Evolutionary conservation across 1,284 basidiomycete species (phyloP).

Genomic region (Austroboletus niveus): DNA sequence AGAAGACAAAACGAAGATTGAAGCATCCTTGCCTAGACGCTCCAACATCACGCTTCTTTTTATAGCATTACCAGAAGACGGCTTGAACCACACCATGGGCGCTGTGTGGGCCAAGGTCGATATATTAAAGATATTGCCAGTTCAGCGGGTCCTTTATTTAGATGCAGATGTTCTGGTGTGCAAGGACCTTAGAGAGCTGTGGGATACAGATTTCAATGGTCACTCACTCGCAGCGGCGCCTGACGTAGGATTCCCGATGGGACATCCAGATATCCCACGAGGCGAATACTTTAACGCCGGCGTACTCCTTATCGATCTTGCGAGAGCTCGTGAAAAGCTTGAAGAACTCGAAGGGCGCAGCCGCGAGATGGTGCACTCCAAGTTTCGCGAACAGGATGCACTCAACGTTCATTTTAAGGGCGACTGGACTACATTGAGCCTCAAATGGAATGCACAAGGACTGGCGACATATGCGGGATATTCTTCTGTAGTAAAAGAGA

Average conservation of each 20-base stretch:
- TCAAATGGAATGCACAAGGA: constrained; percentile 57
- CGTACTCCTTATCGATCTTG: constrained; percentile 50
- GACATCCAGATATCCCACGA: constrained; percentile 35
- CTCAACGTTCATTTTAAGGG: constrained; percentile 47
- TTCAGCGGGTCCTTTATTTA: constrained; percentile 51
- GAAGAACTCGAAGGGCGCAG: constrained; percentile 29
- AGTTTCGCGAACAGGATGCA: constrained; percentile 49
- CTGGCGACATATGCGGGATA: constrained; percentile 51
- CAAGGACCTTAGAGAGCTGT: constrained; percentile 40
- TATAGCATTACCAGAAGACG: constrained; percentile 35
- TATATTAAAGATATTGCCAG: constrained; percentile 43
- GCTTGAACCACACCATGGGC: constrained; percentile 33
- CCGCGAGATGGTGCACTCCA: constrained; percentile 28
- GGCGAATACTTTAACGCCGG: constrained; percentile 55
- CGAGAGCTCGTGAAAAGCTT: constrained; percentile 33
- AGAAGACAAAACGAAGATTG: constrained; percentile 37
- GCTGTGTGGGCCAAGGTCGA: constrained; percentile 52
- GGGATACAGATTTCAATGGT: constrained; percentile 44
- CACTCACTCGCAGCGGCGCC: constrained; percentile 42
- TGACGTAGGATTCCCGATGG: constrained; percentile 53
- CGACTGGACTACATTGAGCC: constrained; percentile 40
- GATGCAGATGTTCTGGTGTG: constrained; percentile 54
- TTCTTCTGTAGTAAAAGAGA: constrained; percentile 35
- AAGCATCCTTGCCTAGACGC: constrained; percentile 28
- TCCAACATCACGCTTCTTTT: constrained; percentile 42